Evolutionary conservation across 1,284 basidiomycete species (phyloP), one percentile per base, ranked within the genome.

Genomic region (Sphagnurus paluster): DNA sequence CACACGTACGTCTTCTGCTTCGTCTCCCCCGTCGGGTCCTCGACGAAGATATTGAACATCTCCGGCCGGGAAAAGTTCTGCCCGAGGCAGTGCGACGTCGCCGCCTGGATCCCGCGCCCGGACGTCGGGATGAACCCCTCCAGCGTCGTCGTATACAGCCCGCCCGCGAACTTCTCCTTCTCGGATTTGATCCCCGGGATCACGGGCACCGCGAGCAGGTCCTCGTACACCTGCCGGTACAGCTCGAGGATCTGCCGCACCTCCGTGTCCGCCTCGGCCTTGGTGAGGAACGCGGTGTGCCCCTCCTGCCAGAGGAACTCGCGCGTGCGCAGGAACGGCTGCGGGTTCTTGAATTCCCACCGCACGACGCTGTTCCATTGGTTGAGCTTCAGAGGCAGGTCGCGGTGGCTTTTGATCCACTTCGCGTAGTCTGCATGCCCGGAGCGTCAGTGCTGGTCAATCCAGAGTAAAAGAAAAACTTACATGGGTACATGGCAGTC

Each of bases 281-380:
- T 89, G 56, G 90, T 91, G 42, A 97, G 76, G 71, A 90, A 86
- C 2, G 96, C 97, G 4, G 97, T 98, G 76, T 99, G 96, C 37
- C 96, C 96, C 71, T 99, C 97, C 74, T 99, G 96, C 96, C 97
- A 99, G 26, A 99, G 76, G 80, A 98, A 99, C 73, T 99, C 96
- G 62, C 97, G 91, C 2, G 97, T 99, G 53, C 96, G 93, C 33
- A 99, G 80, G 89, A 99, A 99, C 2, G 96, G 96, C 71, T 99
- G 93, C 44, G 96, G 97, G 69, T 96, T 97, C 75, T 99, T 99
- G 79, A 99, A 99, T 70, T 99, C 96, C 96, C 96, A 99, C 53
- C 96, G 87, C 21, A 99, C 96, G 60, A 99, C 95, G 57, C 85
- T 93, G 76, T 98, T 98, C 96, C 96, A 99, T 69, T 98, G 92